Evolutionary conservation across 2,329 filamentous ascomycete species (phyloP), one percentile per base, ranked within the genome.

Genomic region (Tothia fuscella): DNA sequence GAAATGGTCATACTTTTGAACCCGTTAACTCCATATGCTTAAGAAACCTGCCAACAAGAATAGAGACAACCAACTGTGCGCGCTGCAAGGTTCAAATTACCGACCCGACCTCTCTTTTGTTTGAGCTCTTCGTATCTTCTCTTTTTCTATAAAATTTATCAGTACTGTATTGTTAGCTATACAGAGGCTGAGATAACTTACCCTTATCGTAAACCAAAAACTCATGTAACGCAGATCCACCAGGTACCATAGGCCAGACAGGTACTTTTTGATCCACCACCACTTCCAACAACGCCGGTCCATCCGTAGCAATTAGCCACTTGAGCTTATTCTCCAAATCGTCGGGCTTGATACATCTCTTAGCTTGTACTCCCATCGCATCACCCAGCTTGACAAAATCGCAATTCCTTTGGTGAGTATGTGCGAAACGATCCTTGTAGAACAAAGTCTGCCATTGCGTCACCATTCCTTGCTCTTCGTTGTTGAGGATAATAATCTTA

Each of bases 401-500:
- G n/a, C 89, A 87, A 63, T 96, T 96, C 58, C 76, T 72, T 66
- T 94, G 88, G 62, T 96, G 89, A 0, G 89, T 95, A 61, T 94
- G 88, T 26, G 86, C 74, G 61, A 79, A 96, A 52, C 89, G 79
- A 58, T 95, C 87, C 62, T 94, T 82, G 67, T 93, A 96, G 68
- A 96, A 96, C 50, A 96, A 77, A 54, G 86, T 88, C 65, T 96
- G 89, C 89, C 89, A 96, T 67, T 95, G 89, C 1, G 88, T 95
- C 32, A 96, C 88, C 89, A 96, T 96, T 41, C 89, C 89, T 66
- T 95, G 89, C 65, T 96, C 87, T 62, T 93, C 87, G 63, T 94
- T 98, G 71, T 96, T 96, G 43, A 98, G 64, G 20, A 96, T 72
- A 52, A 96, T 86, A 46, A 96, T 74, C 74, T 96, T 96, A 62